A percentile compares a stretch with the other conserved stretches of the same genome.
Conservation (phyloP, 75 land plant genomes). For the Pseudotsuga menziesii region DNA sequence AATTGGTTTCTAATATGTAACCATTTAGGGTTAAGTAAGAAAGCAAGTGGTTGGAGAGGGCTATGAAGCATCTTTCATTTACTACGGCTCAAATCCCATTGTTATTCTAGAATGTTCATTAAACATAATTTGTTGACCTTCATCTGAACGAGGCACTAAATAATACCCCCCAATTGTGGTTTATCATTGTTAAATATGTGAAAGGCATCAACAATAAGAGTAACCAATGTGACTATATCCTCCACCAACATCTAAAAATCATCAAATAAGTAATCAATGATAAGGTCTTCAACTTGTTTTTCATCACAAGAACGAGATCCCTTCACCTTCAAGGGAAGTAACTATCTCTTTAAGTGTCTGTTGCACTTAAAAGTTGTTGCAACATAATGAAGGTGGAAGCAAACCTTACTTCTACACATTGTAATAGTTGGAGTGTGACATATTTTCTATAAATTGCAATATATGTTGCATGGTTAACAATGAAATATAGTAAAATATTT, state of each 20-base stretch:
- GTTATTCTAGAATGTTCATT: neutral
- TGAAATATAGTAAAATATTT: neutral
- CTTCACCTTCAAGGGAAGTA: neutral
- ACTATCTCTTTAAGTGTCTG: neutral
- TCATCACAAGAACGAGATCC: neutral
- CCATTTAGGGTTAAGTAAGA: neutral
- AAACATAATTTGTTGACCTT: neutral
- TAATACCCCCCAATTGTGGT: neutral
- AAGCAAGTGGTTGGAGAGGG: neutral
- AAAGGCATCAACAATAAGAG: neutral
- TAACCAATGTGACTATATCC: neutral
- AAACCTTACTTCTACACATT: neutral
- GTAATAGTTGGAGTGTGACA: neutral
- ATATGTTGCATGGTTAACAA: neutral
- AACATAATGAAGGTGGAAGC: constrained; percentile 3
- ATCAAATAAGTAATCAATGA: neutral
- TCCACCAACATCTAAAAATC: too few species aligned
- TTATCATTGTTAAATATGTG: neutral
- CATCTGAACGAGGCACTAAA: neutral
- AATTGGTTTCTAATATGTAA: neutral
- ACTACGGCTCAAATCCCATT: neutral
- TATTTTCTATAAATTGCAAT: neutral
- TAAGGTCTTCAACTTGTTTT: neutral
- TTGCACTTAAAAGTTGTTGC: too few species aligned
- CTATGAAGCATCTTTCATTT: neutral